Evolutionary conservation across 768 basidiomycete genomes (phyloP).

Genomic region (Mycena capillaripes): DNA sequence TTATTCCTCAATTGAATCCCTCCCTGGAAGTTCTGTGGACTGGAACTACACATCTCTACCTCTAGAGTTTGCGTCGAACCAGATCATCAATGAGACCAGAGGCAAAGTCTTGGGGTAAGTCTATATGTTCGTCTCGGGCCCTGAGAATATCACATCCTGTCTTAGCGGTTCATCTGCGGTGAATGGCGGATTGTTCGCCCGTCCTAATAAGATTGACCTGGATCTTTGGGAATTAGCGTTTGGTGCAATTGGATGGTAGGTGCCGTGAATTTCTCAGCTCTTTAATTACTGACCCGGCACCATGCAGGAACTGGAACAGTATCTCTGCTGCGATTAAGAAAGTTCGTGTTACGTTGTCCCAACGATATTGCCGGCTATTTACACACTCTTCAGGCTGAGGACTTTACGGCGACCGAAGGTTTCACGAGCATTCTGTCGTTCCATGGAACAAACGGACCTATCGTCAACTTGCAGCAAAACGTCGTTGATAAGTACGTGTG

Average conservation of each 20-base stretch:
- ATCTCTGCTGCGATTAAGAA: conserved; percentile 11
- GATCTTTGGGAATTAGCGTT: conserved; percentile 18
- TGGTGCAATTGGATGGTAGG: conserved; percentile 17
- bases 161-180: conserved; percentile 21
- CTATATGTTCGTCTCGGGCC: neutral
- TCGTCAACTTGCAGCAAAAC: conserved; percentile 3
- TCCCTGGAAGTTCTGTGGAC: conserved; percentile 16
- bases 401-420: conserved; percentile 11
- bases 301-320: conserved; percentile 12
- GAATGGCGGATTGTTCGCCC: conserved; percentile 18
- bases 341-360: conserved; percentile 4
- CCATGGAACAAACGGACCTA: conserved; percentile 16
- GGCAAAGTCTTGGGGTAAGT: conserved; percentile 20
- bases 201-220: conserved; percentile 6
- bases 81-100: neutral
- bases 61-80: conserved; percentile 16
- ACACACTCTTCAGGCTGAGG: conserved; percentile 12
- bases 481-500: neutral
- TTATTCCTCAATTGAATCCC: conserved; percentile 12
- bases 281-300: conserved; percentile 1
- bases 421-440: conserved; percentile 4
- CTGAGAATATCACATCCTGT: neutral
- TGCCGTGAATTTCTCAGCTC: neutral
- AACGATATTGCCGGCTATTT: no score
- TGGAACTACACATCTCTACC: conserved; percentile 15